Conservation (phyloP, 2,329 filamentous ascomycete genomes). For the Aureobasidium melanogenum region DNA sequence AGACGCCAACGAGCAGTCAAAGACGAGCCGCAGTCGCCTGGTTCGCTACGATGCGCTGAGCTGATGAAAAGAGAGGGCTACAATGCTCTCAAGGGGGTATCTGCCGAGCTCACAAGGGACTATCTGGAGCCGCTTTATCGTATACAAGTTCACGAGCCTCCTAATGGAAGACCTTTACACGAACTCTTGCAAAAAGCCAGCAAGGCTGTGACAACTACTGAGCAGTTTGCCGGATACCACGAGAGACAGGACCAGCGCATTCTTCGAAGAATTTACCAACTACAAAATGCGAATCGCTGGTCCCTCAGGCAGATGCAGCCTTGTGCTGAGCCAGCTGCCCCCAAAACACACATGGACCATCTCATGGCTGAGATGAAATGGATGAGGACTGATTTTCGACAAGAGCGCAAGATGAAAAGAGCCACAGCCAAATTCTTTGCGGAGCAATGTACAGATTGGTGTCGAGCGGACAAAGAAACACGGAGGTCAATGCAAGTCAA, state of each 20-base stretch:
- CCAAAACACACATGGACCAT: conserved; percentile 74
- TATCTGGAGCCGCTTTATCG: conserved; percentile 56
- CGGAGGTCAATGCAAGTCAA: conserved; percentile 61
- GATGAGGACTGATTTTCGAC: conserved; percentile 94
- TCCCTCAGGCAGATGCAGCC: conserved; percentile 82
- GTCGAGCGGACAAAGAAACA: conserved; percentile 54
- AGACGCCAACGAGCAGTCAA: not conserved
- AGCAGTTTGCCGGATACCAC: conserved; percentile 72
- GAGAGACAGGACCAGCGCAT: conserved; percentile 85
- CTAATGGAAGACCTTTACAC: conserved; percentile 49
- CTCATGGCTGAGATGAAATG: conserved; percentile 88
- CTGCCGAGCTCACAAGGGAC: conserved; percentile 42
- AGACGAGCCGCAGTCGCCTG: not conserved
- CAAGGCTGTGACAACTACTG: conserved; percentile 81
- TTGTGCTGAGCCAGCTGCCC: conserved; percentile 68
- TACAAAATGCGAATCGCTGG: conserved; percentile 90
- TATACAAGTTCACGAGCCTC: conserved; percentile 48
- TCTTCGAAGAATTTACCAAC: conserved; percentile 74
- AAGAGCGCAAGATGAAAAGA: conserved; percentile 91
- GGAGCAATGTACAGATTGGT: conserved; percentile 75
- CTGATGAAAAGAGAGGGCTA: conserved; percentile 27
- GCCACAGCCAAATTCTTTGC: conserved; percentile 72
- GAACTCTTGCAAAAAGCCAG: conserved; percentile 73
- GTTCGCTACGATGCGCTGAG: not conserved
- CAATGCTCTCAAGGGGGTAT: conserved; percentile 36